A percentile compares a stretch with the other conserved stretches of the same genome.
These are phyloP conservation scores for Exophiala alcalophila DNA, from an alignment of 2,329 filamentous ascomycete species.

Conservation along the genomic window DNA sequence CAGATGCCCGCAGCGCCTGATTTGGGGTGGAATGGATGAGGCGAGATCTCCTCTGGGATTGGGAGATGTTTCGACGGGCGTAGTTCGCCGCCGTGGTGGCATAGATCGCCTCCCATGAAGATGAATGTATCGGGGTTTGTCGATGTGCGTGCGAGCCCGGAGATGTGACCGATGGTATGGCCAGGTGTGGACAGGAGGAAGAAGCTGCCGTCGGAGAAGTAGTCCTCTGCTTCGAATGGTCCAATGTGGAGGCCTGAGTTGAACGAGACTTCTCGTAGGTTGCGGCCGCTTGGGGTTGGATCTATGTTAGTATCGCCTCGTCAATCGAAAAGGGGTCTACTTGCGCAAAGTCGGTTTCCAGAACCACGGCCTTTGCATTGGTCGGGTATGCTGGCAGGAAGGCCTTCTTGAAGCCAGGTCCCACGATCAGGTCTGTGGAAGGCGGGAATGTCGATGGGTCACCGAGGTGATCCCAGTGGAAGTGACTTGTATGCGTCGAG, in stretches of 20 bases:
- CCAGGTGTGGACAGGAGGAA: conserved; percentile 46
- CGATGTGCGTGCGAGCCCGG: conserved; percentile 47
- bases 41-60: conserved; percentile 28
- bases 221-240: conserved; percentile 41
- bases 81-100: conserved; percentile 41
- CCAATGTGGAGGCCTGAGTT: conserved; percentile 35
- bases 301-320: too few species aligned
- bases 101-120: conserved; percentile 51
- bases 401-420: conserved; percentile 45
- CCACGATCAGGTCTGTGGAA: conserved; percentile 50
- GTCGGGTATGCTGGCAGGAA: conserved; percentile 50
- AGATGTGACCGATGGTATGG: conserved; percentile 48
- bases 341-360: conserved; percentile 37
- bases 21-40: conserved; percentile 7
- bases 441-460: conserved; percentile 48
- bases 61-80: conserved; percentile 33
- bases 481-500: too few species aligned
- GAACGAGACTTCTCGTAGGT: conserved; percentile 25
- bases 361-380: conserved; percentile 36
- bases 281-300: conserved; percentile 25
- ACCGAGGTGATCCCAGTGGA: conserved; percentile 55
- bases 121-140: conserved; percentile 44
- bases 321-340: too few species aligned
- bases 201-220: conserved; percentile 35
- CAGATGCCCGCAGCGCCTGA: conserved; percentile 19